A percentile compares a stretch with the other conserved stretches of the same genome.
Conservation (phyloP, 495 filamentous ascomycete genomes). For the Annulohypoxylon moriforme region DNA sequence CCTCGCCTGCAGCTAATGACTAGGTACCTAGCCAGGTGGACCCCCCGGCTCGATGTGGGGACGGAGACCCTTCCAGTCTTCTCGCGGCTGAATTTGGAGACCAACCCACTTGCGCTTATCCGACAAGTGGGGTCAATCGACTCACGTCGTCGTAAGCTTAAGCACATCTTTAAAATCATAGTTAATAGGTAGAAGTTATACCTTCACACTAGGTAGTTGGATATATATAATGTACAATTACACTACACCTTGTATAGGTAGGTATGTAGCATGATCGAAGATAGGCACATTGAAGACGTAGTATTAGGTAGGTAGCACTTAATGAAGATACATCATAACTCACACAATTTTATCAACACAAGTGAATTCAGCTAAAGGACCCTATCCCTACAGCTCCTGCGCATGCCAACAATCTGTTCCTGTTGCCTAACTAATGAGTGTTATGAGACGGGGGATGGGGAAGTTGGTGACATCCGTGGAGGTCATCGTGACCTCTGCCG, state of each 20-base stretch:
- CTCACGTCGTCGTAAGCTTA: slow-evolving; percentile 1
- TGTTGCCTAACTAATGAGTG: slow-evolving; percentile 38
- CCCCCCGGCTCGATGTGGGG: background rate
- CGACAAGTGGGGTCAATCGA: slow-evolving; percentile 6
- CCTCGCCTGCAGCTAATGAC: background rate
- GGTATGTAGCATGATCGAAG: background rate
- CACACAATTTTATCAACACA: slow-evolving; percentile 4
- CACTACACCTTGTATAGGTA: too few relatives aligned
- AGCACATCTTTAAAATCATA: too few relatives aligned
- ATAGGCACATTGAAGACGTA: background rate
- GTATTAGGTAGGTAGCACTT: background rate
- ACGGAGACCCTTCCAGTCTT: slow-evolving; percentile 11
- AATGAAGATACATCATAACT: background rate
- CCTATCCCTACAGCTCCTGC: slow-evolving; percentile 33
- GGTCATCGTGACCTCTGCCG: background rate
- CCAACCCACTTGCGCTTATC: background rate
- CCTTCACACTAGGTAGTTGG: too few relatives aligned
- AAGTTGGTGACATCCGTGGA: slow-evolving; percentile 4
- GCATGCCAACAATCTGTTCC: slow-evolving; percentile 44
- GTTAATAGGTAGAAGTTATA: too few relatives aligned
- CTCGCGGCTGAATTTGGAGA: slow-evolving; percentile 40
- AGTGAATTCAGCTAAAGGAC: slow-evolving; percentile 37
- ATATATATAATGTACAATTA: background rate
- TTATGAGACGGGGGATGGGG: slow-evolving; percentile 29
- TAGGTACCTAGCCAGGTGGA: background rate